These are phyloP conservation scores for Populus tremula DNA, from an alignment of 345 rosid genomes.

Conservation along the genomic window DNA sequence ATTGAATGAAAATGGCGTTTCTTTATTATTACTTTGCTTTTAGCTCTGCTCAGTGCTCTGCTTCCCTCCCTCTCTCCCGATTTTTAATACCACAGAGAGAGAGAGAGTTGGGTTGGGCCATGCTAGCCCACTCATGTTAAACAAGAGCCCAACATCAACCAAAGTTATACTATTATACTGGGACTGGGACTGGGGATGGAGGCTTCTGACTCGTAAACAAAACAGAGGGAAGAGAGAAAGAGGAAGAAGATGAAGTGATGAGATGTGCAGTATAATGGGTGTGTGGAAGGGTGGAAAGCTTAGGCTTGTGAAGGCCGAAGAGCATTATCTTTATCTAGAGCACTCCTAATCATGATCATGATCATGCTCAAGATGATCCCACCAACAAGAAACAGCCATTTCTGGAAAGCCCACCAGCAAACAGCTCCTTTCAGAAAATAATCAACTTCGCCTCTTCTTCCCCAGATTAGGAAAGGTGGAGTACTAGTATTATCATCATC, in stretches of 20 bases:
- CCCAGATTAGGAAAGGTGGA: conserved; percentile 68
- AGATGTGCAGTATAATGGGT: conserved; percentile 80
- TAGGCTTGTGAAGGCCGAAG: conserved; percentile 86
- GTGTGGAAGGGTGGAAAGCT: conserved; percentile 90
- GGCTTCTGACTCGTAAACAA: neutral
- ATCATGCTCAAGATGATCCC: conserved; percentile 11
- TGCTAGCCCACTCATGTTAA: neutral
- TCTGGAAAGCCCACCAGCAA: conserved; percentile 21
- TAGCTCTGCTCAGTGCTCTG: no score
- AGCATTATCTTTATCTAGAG: conserved; percentile 58
- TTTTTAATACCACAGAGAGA: no score
- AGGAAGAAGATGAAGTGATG: conserved; percentile 10
- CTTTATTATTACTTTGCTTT: no score
- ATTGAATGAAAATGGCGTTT: no score
- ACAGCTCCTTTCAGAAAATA: conserved; percentile 17
- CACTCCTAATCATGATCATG: neutral
- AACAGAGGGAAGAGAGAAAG: neutral
- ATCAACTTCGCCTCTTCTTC: conserved; percentile 59
- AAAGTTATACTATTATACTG: no score
- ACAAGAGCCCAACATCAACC: neutral
- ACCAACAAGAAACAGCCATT: conserved; percentile 9
- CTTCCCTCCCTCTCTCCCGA: no score
- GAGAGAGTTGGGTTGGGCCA: neutral
- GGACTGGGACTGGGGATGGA: neutral
- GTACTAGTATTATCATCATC: neutral